Percentiles rank a stretch among this genome's conserved stretches.
Conservation (phyloP, 768 basidiomycete species). For the Agrocybe chaxingu region DNA sequence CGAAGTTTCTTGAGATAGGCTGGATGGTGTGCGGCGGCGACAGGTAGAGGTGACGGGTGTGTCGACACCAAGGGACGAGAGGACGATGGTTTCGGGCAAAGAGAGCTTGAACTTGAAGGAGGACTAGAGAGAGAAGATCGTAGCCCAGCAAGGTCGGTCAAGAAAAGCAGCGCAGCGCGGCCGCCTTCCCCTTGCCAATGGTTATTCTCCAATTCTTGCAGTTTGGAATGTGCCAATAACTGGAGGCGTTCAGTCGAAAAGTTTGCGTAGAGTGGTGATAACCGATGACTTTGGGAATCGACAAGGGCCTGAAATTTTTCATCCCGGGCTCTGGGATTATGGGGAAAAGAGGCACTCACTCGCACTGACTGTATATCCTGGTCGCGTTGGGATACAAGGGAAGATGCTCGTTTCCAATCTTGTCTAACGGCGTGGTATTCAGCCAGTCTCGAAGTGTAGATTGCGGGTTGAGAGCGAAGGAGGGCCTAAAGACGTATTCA, state of each 20-base stretch:
- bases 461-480: slow-evolving; percentile 28
- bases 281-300: not conserved
- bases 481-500: slow-evolving; percentile 15
- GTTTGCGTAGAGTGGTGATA: slow-evolving; percentile 19
- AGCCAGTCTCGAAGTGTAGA: slow-evolving; percentile 31
- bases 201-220: slow-evolving; percentile 18
- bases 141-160: slow-evolving; percentile 26
- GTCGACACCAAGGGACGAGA: not conserved
- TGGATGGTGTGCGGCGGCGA: slow-evolving; percentile 48
- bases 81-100: not conserved
- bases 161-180: slow-evolving; percentile 21
- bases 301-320: not conserved
- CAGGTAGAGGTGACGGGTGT: slow-evolving; percentile 28
- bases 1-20: slow-evolving; percentile 29
- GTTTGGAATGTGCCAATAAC: slow-evolving; percentile 28
- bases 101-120: not conserved
- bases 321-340: not conserved
- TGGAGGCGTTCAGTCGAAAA: slow-evolving; percentile 27
- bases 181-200: slow-evolving; percentile 25
- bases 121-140: not conserved
- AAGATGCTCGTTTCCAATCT: slow-evolving; percentile 36
- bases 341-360: slow-evolving; percentile 12
- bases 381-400: slow-evolving; percentile 28
- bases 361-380: slow-evolving; percentile 26
- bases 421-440: slow-evolving; percentile 26